Base-by-base conservation (phyloP, 1,284 basidiomycete species). In the Rhodotorula glutinis region DNA sequence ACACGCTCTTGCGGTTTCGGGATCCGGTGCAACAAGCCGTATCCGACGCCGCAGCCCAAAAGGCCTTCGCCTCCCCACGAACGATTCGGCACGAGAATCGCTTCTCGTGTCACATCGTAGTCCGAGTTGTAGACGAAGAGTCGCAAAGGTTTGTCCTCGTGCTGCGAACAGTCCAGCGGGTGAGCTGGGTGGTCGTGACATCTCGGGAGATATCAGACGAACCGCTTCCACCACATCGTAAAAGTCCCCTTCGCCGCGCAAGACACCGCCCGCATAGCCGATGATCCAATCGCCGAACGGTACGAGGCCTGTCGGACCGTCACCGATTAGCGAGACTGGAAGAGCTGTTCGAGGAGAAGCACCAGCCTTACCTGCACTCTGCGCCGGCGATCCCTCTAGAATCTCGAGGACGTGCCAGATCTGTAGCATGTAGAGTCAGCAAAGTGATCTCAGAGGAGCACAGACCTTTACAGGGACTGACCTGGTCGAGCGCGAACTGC, bases 321-420 rank as follows among this genome's bases (percentile, higher is more conserved):
- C 33, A 38, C 33, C 7, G 33, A 11, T 38, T 7, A 38, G 33
- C 33, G 33, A 38, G 33, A 38, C 33, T 38, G 7, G 11, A 38
- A 38, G 11, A 38, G 33, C 33, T 38, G 33, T 38, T 38, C 33
- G 7, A n/a, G n/a, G n/a, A n/a, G n/a, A n/a, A n/a, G 33, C 5
- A 5, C n/a, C 5, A 30, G 19, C 27, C 43, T 46, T 27, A 74
- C 76, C 76, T 47, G 87, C 87, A 73, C 86, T 88, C 81, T 98
- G 93, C 9, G 95, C 95, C 13, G 96, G 96, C 69, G 90, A 92
- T 25, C 92, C 93, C 79, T 98, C 94, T 46, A 96, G 81, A 13
- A 98, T 92, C 77, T 98, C 96, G 59, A 98, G 82, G 55, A 98
- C 92, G 79, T 98, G 95, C 94, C 95, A 98, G 11, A 98, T 92